A percentile compares a stretch with the other conserved stretches of the same genome.
Evolutionary conservation across 257 asterid genomes (phyloP).

Genomic region (Verbena officinalis): DNA sequence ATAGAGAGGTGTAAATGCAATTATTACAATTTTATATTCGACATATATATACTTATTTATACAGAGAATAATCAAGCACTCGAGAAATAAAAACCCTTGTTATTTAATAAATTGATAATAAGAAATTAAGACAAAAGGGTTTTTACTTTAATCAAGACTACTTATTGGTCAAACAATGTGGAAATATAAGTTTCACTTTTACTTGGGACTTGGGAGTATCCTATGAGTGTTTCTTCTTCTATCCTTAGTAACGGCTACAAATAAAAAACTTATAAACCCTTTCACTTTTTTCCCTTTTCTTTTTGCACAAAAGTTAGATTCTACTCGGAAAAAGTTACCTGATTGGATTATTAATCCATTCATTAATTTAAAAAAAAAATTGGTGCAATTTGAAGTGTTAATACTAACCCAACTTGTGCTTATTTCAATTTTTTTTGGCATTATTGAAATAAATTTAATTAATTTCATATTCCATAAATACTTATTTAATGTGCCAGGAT

Average conservation of each 20-base stretch:
- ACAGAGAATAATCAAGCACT: too few species aligned
- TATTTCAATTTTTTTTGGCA: too few species aligned
- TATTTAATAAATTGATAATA: too few species aligned
- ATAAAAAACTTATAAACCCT: background rate
- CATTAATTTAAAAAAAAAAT: background rate
- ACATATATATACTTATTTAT: too few species aligned
- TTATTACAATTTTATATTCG: too few species aligned
- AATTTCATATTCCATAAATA: too few species aligned
- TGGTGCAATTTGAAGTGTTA: background rate
- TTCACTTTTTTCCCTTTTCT: background rate
- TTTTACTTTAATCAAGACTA: conserved; percentile 5
- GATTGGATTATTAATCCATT: background rate
- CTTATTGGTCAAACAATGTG: background rate
- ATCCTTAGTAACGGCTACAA: conserved; percentile 6
- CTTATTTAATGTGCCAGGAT: too few species aligned
- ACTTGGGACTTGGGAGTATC: background rate
- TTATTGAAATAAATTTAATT: too few species aligned
- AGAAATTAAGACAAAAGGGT: conserved; percentile 3
- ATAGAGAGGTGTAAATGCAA: too few species aligned
- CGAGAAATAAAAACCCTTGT: too few species aligned
- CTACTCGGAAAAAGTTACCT: background rate
- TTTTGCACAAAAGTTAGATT: conserved; percentile 1
- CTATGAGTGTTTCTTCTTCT: background rate
- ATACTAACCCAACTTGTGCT: too few species aligned
- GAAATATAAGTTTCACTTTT: conserved; percentile 10